phyloP scores from a whole-genome alignment of 139 green algal species.

The Coccomyxa sp. region DNA sequence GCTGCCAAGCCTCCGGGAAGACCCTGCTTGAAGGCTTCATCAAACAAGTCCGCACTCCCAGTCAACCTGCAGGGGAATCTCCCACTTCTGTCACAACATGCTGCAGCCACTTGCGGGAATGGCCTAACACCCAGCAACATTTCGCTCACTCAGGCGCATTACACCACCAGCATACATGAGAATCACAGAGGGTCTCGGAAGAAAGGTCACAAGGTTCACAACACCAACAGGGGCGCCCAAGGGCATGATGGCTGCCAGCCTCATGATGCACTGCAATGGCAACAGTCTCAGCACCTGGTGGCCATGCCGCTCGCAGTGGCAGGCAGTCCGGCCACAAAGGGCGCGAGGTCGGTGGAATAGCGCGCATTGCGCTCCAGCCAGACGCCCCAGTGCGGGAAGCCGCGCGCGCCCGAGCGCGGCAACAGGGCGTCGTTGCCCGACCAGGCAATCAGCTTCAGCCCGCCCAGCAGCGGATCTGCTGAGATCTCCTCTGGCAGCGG shows the following conservation, averaged over 20 bases:
- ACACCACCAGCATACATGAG: not conserved
- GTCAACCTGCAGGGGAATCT: constrained; percentile 20
- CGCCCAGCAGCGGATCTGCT: constrained; percentile 35
- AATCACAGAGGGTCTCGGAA: not conserved
- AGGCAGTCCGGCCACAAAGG: constrained; percentile 13
- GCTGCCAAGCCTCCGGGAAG: constrained; percentile 42
- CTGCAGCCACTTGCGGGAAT: not conserved
- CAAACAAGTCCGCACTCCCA: constrained; percentile 39
- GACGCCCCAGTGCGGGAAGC: constrained; percentile 51
- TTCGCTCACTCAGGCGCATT: not conserved
- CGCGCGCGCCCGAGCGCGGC: constrained; percentile 31
- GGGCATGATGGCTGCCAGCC: not conserved
- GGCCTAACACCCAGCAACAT: not conserved
- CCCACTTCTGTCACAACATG: no score
- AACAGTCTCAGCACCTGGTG: not conserved
- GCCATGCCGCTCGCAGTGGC: constrained; percentile 12
- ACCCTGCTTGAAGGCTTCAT: constrained; percentile 13
- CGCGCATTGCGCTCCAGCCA: constrained; percentile 40
- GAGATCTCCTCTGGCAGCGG: constrained; percentile 64
- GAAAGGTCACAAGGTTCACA: not conserved
- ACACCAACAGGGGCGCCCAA: not conserved
- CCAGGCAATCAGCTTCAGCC: constrained; percentile 39
- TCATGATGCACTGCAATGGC: not conserved
- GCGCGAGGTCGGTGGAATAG: constrained; percentile 23
- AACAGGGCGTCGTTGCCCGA: constrained; percentile 36